Evolutionary conservation across 1,284 basidiomycete species (phyloP).

Genomic region (Naganishia albida): DNA sequence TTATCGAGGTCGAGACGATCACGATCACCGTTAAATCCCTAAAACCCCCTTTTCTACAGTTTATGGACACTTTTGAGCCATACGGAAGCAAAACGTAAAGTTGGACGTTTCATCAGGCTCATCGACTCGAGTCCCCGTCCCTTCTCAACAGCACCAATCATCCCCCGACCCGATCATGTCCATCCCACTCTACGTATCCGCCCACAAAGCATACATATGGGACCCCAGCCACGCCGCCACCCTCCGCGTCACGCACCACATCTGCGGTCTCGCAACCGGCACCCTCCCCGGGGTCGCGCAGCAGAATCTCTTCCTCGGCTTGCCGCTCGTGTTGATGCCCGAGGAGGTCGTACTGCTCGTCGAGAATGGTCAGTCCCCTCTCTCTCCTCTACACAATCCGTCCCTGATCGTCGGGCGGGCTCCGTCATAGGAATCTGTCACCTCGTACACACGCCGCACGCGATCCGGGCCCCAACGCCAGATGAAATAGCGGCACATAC

Average conservation of each 20-base stretch:
- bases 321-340: constrained; percentile 81
- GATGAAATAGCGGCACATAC: constrained; percentile 57
- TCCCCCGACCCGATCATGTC: constrained; percentile 18
- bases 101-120: no score
- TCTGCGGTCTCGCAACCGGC: constrained; percentile 83
- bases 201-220: constrained; percentile 53
- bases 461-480: constrained; percentile 63
- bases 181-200: constrained; percentile 52
- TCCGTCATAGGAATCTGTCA: constrained; percentile 66
- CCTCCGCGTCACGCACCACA: constrained; percentile 73
- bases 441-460: constrained; percentile 70
- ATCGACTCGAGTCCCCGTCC: no score
- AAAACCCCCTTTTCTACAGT: no score
- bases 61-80: no score
- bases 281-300: constrained; percentile 93
- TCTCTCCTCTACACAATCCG: no score
- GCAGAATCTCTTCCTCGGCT: constrained; percentile 93
- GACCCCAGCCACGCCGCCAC: constrained; percentile 62
- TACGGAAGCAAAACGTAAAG: no score
- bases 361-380: constrained; percentile 64
- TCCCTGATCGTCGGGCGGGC: neutral
- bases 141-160: no score
- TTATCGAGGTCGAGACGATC: no score
- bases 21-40: no score
- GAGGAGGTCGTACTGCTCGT: constrained; percentile 90